Conservation (phyloP, 371 early-diverging fungal genomes). For the Parasitella parasitica region DNA sequence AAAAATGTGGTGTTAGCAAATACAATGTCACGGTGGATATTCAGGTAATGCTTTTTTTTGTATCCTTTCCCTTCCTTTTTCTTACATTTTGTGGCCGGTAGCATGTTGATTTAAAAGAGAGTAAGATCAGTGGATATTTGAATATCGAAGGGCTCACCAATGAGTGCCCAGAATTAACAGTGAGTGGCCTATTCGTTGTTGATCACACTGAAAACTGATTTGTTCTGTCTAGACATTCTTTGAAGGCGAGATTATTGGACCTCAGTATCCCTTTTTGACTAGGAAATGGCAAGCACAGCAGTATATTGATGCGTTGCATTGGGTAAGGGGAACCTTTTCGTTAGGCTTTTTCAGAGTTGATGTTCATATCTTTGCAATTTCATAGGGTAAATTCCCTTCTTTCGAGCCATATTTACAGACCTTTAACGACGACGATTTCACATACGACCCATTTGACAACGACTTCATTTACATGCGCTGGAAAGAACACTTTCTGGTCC, state of each 20-base stretch:
- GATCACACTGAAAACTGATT: not conserved
- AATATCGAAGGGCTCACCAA: constrained; percentile 79
- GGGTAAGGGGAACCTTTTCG: constrained; percentile 54
- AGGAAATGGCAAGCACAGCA: constrained; percentile 87
- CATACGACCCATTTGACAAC: constrained; percentile 59
- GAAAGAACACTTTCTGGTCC: constrained; percentile 96
- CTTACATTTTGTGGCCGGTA: constrained; percentile 21
- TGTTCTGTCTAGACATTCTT: constrained; percentile 65
- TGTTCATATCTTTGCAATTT: not conserved
- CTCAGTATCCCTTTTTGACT: constrained; percentile 76
- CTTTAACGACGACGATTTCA: constrained; percentile 69
- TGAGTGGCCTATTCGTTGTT: not conserved
- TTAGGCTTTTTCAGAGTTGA: not conserved
- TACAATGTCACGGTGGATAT: constrained; percentile 78
- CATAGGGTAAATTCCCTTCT: constrained; percentile 26
- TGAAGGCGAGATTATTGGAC: constrained; percentile 84
- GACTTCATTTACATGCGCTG: constrained; percentile 93
- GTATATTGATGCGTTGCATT: constrained; percentile 72
- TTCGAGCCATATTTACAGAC: constrained; percentile 55
- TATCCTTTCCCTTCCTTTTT: too few species aligned
- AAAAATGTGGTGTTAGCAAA: constrained; percentile 63
- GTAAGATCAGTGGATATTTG: constrained; percentile 78
- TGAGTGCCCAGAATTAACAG: constrained; percentile 60
- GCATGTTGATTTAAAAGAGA: constrained; percentile 76
- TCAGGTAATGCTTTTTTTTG: constrained; percentile 53